These are phyloP conservation scores for Thalassiosira profunda DNA, from an alignment of 108 stramenopile species.

Conservation along the genomic window DNA sequence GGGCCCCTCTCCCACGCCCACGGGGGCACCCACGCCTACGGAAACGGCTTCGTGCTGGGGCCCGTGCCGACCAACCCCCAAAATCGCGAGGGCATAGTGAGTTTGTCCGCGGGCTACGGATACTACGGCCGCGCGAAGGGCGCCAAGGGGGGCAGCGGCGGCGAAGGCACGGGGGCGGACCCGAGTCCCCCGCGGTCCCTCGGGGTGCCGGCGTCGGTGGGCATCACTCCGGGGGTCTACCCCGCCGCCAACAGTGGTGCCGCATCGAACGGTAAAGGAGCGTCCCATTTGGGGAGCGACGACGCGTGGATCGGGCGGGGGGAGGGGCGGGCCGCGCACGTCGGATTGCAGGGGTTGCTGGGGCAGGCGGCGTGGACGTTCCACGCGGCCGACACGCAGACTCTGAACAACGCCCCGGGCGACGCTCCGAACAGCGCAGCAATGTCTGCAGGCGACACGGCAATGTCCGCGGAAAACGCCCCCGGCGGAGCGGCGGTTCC, in stretches of 20 bases:
- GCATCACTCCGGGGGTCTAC: constrained; percentile 40
- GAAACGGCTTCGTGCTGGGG: constrained; percentile 53
- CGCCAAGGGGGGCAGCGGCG: constrained; percentile 62
- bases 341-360: constrained; percentile 30
- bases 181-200: constrained; percentile 36
- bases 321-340: constrained; percentile 34
- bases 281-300: not conserved
- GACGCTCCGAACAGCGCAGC: too few relatives aligned
- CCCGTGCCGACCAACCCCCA: constrained; percentile 57
- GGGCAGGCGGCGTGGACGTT: constrained; percentile 32
- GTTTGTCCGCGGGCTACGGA: constrained; percentile 73
- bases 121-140: constrained; percentile 62
- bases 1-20: constrained; percentile 29
- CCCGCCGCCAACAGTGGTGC: constrained; percentile 4
- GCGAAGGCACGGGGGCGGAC: constrained; percentile 10
- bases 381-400: constrained; percentile 39
- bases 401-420: too few relatives aligned
- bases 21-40: not conserved
- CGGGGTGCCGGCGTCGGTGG: constrained; percentile 40
- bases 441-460: too few relatives aligned
- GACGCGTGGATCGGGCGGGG: constrained; percentile 42
- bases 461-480: not conserved
- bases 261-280: not conserved
- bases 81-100: constrained; percentile 65
- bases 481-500: too few relatives aligned